Percentiles rank a stretch among this genome's conserved stretches.
phyloP scores from a whole-genome alignment of 257 asterid species.

The Salvia rosmarinus region DNA sequence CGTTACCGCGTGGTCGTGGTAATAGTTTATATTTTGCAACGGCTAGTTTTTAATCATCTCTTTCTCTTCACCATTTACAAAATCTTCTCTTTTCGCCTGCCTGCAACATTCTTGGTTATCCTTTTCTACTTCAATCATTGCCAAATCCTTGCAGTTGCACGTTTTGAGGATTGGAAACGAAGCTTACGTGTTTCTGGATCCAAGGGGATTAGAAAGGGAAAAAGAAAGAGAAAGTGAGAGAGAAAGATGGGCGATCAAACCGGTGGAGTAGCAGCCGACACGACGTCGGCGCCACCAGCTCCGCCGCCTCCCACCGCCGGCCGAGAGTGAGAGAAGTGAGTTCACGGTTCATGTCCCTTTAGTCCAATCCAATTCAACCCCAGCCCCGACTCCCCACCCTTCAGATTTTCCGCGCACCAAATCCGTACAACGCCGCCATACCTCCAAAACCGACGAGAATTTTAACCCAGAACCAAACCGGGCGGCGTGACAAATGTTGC shows the following conservation, averaged over 20 bases:
- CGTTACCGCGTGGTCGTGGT: slow-evolving; percentile 19
- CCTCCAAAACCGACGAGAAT: slow-evolving; percentile 39
- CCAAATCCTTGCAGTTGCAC: background rate
- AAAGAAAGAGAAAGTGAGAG: background rate
- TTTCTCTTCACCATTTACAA: slow-evolving; percentile 22
- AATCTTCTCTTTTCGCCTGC: background rate
- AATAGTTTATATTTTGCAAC: slow-evolving; percentile 29
- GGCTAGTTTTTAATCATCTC: slow-evolving; percentile 44
- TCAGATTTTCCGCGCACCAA: slow-evolving; percentile 43
- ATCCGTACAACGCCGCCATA: slow-evolving; percentile 43
- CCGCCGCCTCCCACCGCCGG: slow-evolving; percentile 48
- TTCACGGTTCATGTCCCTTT: slow-evolving; percentile 53
- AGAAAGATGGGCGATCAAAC: slow-evolving; percentile 35
- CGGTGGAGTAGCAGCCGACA: slow-evolving; percentile 22
- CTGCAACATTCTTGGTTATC: slow-evolving; percentile 26
- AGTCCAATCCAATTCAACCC: slow-evolving; percentile 44
- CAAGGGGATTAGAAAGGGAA: background rate
- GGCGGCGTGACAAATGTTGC: slow-evolving; percentile 25
- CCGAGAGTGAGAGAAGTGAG: slow-evolving; percentile 54
- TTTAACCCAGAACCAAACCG: slow-evolving; percentile 33
- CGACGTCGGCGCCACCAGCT: slow-evolving; percentile 29
- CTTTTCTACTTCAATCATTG: slow-evolving; percentile 27
- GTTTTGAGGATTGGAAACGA: background rate
- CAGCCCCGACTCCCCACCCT: slow-evolving; percentile 33
- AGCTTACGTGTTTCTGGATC: background rate